Conservation (phyloP, 2,329 filamentous ascomycete species). For the Lecanosticta acicola region DNA sequence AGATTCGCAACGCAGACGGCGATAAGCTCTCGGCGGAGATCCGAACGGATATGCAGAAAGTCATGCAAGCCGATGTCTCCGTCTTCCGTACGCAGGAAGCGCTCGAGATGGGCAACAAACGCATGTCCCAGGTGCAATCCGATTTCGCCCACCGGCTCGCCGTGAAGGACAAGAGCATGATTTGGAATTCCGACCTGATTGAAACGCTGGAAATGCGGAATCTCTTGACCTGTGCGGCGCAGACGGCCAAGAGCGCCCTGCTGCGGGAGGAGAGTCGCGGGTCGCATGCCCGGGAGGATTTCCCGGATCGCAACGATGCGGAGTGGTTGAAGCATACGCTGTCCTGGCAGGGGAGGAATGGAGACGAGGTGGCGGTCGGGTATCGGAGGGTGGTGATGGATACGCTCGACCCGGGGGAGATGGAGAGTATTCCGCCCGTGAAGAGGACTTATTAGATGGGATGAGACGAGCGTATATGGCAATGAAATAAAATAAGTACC, state of each 20-base stretch:
- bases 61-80: constrained; percentile 44
- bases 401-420: constrained; percentile 44
- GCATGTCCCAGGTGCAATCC: constrained; percentile 34
- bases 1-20: constrained; percentile 36
- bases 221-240: constrained; percentile 42
- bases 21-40: constrained; percentile 35
- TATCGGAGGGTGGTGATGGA: constrained; percentile 40
- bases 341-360: constrained; percentile 41
- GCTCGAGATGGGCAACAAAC: constrained; percentile 31
- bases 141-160: constrained; percentile 34
- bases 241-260: constrained; percentile 43
- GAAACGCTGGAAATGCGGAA: constrained; percentile 46
- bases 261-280: constrained; percentile 43
- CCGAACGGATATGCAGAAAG: constrained; percentile 41
- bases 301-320: constrained; percentile 38
- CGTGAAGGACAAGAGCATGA: constrained; percentile 40
- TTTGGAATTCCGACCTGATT: constrained; percentile 48
- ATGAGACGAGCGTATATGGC: no score
- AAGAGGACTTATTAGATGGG: constrained; percentile 26
- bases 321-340: constrained; percentile 46
- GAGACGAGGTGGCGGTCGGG: constrained; percentile 38
- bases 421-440: constrained; percentile 30
- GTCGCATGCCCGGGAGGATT: constrained; percentile 46
- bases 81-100: constrained; percentile 42
- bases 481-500: no score